Base-by-base conservation (phyloP, 83 land plant species). In the Picea mariana region DNA sequence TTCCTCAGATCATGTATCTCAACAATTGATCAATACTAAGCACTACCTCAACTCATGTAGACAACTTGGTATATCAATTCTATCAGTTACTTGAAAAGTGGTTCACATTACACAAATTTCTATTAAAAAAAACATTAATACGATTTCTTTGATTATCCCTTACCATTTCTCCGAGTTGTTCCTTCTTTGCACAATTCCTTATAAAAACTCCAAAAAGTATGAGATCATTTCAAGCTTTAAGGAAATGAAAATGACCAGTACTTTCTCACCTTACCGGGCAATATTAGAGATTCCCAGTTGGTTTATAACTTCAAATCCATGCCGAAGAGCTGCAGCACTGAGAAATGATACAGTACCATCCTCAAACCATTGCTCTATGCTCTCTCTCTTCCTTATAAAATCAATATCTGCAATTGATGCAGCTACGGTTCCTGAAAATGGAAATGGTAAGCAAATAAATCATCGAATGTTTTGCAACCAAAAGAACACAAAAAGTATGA, bases 381-480 rank as follows among this genome's bases (percentile, higher is more conserved):
- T 84, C 44, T 90, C 86, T 82, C 99, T 88, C 75, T 88, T 91
- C 66, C 86, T 90, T 18, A 92, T 85, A 83, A 87, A 91, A 85
- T 97, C 98, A 83, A 91, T 82, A 82, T 97, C 96, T 78, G 99
- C 93, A 82, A 97, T 89, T 0, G 98, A 95, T 42, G 96, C 91
- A 26, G 95, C 92, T 42, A 97, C 99, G 9, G 99, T 95, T 38
- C 99, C 99, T 97, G 85, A 7, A 89, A 76, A 21, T 40, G n/a
- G 16, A 0, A 12, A 44, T 12, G 62, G 59, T 71, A 62, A 84
- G 52, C 16, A 71, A 80, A 80, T 27, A 21, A 13, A 5, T 8
- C 58, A 75, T 23, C 24, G 4, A 75, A 71, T 8, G 21, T 34
- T 68, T 80, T 12, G 16, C 49, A 82, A 20, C 16, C 40, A 55